Conservation (phyloP, 148 eudicot genomes). For the Diospyros lotus region DNA sequence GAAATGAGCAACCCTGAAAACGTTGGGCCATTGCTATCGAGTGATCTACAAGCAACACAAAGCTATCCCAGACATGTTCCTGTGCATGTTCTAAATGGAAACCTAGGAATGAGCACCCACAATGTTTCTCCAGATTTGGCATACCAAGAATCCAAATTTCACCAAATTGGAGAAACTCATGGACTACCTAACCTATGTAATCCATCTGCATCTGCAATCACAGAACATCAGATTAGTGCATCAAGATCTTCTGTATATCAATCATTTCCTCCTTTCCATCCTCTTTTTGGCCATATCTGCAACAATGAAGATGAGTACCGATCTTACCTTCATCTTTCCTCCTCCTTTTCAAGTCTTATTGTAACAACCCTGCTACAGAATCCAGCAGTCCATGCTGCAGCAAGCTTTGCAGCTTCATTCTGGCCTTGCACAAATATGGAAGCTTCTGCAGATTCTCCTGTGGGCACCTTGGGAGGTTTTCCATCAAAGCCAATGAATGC, state of each 20-base stretch:
- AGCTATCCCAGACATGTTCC: slow-evolving; percentile 72
- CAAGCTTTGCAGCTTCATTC: slow-evolving; percentile 75
- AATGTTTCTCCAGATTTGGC: slow-evolving; percentile 44
- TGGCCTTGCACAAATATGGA: slow-evolving; percentile 57
- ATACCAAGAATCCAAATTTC: slow-evolving; percentile 43
- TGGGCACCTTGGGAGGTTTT: slow-evolving; percentile 31
- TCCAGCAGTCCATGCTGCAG: slow-evolving; percentile 94
- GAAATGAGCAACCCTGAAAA: slow-evolving; percentile 24
- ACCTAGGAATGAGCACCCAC: slow-evolving; percentile 35
- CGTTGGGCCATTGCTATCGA: slow-evolving; percentile 24
- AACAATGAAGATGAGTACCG: slow-evolving; percentile 52
- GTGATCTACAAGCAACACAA: slow-evolving; percentile 40
- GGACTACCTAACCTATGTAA: slow-evolving; percentile 37
- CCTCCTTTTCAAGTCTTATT: slow-evolving; percentile 71
- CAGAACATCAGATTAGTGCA: slow-evolving; percentile 41
- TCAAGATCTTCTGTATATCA: slow-evolving; percentile 49
- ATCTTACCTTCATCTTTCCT: slow-evolving; percentile 58
- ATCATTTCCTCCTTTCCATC: slow-evolving; percentile 46
- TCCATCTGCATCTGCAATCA: slow-evolving; percentile 43
- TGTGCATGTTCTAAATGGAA: slow-evolving; percentile 82
- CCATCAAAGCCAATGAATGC: slow-evolving; percentile 37
- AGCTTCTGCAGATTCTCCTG: slow-evolving; percentile 37
- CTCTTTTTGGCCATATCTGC: slow-evolving; percentile 40
- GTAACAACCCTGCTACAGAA: slow-evolving; percentile 76
- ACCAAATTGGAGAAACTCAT: slow-evolving; percentile 40